Evolutionary conservation across 345 rosid genomes (phyloP).

Genomic region (Anastatica hierochuntica): DNA sequence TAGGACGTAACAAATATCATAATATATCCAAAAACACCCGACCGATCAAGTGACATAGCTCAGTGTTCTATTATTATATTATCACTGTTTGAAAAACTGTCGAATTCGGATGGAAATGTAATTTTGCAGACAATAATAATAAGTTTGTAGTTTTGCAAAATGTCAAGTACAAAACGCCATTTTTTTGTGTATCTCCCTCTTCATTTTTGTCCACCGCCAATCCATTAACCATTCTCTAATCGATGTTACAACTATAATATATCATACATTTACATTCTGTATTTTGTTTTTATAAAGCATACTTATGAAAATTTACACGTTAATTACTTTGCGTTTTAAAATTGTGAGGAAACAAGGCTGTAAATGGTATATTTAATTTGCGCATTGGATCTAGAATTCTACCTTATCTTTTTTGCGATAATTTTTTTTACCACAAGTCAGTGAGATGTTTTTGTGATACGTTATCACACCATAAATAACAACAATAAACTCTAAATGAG

Average conservation of each 20-base stretch:
- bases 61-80: constrained; percentile 19
- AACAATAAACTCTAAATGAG: too few relatives aligned
- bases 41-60: constrained; percentile 27
- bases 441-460: too few relatives aligned
- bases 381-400: too few relatives aligned
- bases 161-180: constrained; percentile 25
- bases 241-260: not conserved
- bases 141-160: constrained; percentile 18
- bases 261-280: too few relatives aligned
- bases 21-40: constrained; percentile 24
- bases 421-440: too few relatives aligned
- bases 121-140: not conserved
- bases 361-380: too few relatives aligned
- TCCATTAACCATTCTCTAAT: constrained; percentile 9
- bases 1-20: constrained; percentile 13
- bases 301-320: too few relatives aligned
- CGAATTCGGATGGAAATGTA: not conserved
- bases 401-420: too few relatives aligned
- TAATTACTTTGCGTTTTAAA: too few relatives aligned
- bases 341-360: too few relatives aligned
- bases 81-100: constrained; percentile 18
- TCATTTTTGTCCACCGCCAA: constrained; percentile 25
- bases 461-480: too few relatives aligned
- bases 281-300: too few relatives aligned
- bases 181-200: constrained; percentile 3